Evolutionary conservation across 2,329 filamentous ascomycete species (phyloP).

Genomic region (Fusarium avenaceum): DNA sequence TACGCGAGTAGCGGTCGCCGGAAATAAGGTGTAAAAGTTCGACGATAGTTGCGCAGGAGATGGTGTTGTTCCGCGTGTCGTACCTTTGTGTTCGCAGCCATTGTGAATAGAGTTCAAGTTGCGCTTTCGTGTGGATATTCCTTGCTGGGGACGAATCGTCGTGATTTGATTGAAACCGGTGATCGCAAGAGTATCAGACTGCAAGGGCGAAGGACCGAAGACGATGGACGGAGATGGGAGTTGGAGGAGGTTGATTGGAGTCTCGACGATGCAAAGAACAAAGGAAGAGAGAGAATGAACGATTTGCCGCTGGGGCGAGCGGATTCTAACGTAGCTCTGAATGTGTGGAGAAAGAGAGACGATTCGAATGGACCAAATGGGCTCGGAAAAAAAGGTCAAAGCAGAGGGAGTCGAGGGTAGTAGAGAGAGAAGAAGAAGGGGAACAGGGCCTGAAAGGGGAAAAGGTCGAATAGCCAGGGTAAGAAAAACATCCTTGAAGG

Average conservation of each 20-base stretch:
- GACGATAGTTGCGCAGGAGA: not conserved
- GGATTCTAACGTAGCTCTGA: constrained; percentile 34
- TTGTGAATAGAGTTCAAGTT: constrained; percentile 47
- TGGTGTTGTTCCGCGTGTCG: constrained; percentile 16
- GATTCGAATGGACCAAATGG: constrained; percentile 40
- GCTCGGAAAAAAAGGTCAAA: constrained; percentile 44
- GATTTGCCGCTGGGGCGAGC: constrained; percentile 40
- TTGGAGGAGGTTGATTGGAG: constrained; percentile 23
- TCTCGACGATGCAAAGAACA: constrained; percentile 33
- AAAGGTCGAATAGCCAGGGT: constrained; percentile 39
- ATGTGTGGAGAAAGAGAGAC: constrained; percentile 38
- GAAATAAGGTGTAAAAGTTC: not conserved
- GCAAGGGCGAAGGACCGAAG: constrained; percentile 28
- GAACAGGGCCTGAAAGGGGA: constrained; percentile 44
- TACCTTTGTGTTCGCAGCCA: constrained; percentile 57
- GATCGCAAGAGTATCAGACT: constrained; percentile 37
- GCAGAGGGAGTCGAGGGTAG: constrained; percentile 41
- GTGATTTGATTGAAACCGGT: constrained; percentile 36
- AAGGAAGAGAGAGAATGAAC: constrained; percentile 39
- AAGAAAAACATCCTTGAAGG: constrained; percentile 37
- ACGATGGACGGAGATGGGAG: constrained; percentile 19
- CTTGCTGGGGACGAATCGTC: constrained; percentile 25
- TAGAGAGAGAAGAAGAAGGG: constrained; percentile 40
- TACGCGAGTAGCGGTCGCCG: not conserved
- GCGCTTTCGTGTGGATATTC: constrained; percentile 39